Evolutionary conservation across 129 eudicot genomes (phyloP).

Genomic region (Saposhnikovia divaricata): DNA sequence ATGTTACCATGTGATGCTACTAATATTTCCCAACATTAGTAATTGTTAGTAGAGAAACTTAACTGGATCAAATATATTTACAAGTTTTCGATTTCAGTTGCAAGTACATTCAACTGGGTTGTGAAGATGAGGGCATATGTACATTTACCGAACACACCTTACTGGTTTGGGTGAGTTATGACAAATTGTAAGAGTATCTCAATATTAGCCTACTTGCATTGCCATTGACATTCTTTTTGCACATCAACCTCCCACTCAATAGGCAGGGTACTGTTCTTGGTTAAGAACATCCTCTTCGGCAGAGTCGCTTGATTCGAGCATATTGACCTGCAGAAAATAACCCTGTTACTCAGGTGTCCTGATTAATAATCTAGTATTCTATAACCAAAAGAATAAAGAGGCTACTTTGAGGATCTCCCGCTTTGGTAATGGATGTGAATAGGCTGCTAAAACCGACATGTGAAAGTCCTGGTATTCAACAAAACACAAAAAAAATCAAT

Average conservation of each 20-base stretch:
- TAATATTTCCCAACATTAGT: too few relatives aligned
- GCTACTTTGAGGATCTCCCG: slow-evolving; percentile 77
- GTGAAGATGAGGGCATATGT: not conserved
- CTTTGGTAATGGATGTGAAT: slow-evolving; percentile 49
- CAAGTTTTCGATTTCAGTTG: too few relatives aligned
- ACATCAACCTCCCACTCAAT: slow-evolving; percentile 24
- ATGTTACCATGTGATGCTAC: too few relatives aligned
- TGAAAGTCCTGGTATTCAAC: slow-evolving; percentile 52
- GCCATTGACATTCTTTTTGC: not conserved
- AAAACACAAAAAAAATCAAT: not conserved
- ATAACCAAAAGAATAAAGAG: not conserved
- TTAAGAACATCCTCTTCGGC: slow-evolving; percentile 17
- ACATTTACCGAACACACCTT: not conserved
- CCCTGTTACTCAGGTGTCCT: not conserved
- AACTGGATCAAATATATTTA: too few relatives aligned
- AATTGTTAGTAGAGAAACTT: too few relatives aligned
- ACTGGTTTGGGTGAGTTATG: not conserved
- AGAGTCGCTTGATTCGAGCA: slow-evolving; percentile 33
- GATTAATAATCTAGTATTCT: not conserved
- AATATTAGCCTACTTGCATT: not conserved
- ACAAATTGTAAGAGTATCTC: not conserved
- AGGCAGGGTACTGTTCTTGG: slow-evolving; percentile 29
- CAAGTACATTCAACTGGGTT: too few relatives aligned
- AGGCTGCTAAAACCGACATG: slow-evolving; percentile 79
- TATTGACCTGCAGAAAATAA: slow-evolving; percentile 46